Evolutionary conservation across 192 early-diverging fungal genomes (phyloP).

Genomic region (Paraglomus occultum): DNA sequence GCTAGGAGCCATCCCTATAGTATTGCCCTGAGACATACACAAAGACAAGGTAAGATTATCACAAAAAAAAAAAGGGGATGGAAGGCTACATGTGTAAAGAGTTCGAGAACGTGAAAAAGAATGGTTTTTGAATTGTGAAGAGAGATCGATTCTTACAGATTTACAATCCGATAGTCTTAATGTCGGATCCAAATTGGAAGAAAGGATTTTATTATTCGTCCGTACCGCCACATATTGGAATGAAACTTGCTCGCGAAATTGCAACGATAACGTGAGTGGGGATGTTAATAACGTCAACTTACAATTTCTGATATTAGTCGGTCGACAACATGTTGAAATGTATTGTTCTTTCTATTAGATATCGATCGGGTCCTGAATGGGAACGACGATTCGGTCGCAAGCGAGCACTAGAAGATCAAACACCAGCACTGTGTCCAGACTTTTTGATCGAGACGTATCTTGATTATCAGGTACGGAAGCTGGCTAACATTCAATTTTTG

Average conservation of each 20-base stretch:
- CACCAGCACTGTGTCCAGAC: conserved; percentile 86
- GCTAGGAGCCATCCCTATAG: conserved; percentile 96
- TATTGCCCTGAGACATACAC: conserved; percentile 89
- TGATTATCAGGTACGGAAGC: conserved; percentile 71
- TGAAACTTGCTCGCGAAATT: conserved; percentile 94
- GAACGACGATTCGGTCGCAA: conserved; percentile 91
- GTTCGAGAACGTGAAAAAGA: neutral
- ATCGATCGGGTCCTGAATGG: conserved; percentile 98
- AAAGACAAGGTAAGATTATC: conserved; percentile 82
- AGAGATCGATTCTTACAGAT: neutral
- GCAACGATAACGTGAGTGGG: conserved; percentile 71
- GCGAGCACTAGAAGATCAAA: conserved; percentile 65
- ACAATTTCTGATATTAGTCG: conserved; percentile 22
- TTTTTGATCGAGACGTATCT: conserved; percentile 95
- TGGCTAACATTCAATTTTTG: conserved; percentile 31
- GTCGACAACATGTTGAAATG: neutral
- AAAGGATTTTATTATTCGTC: conserved; percentile 91
- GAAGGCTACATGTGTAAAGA: too few species aligned
- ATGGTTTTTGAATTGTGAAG: neutral
- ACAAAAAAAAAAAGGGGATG: neutral
- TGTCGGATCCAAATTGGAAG: conserved; percentile 96
- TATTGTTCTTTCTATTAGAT: conserved; percentile 42
- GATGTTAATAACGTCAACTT: neutral
- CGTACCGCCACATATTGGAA: conserved; percentile 85
- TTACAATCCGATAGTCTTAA: conserved; percentile 58